Evolutionary conservation across 2,329 filamentous ascomycete species (phyloP).

Genomic region (Verticillium albo-atrum): DNA sequence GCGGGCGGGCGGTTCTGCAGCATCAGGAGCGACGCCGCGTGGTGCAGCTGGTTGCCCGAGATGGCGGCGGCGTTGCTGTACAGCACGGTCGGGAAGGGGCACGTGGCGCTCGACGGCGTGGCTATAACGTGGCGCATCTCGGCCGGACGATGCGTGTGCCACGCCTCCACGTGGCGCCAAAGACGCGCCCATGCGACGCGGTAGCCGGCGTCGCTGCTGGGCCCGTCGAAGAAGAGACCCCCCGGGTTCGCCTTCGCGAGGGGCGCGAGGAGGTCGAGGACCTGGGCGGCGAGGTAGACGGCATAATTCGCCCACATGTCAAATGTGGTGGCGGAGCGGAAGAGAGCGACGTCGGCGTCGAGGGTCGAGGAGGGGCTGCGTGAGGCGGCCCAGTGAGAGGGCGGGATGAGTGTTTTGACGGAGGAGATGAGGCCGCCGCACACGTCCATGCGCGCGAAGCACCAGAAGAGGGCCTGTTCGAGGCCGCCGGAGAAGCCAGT

Average conservation of each 20-base stretch:
- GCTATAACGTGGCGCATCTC: slow-evolving; percentile 29
- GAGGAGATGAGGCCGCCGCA: slow-evolving; percentile 49
- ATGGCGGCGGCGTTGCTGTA: slow-evolving; percentile 48
- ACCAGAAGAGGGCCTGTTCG: slow-evolving; percentile 49
- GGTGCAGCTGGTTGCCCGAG: slow-evolving; percentile 50
- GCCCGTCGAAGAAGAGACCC: slow-evolving; percentile 6
- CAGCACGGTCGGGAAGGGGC: slow-evolving; percentile 43
- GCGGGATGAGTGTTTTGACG: slow-evolving; percentile 43
- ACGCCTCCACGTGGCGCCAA: slow-evolving; percentile 33
- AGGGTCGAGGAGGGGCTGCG: slow-evolving; percentile 14
- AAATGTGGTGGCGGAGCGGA: slow-evolving; percentile 28
- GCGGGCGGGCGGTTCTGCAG: slow-evolving; percentile 39
- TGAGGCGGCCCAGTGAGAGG: slow-evolving; percentile 38
- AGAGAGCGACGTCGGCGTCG: slow-evolving; percentile 26
- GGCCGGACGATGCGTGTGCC: slow-evolving; percentile 31
- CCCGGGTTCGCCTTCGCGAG: not conserved
- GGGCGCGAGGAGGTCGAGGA: slow-evolving; percentile 31
- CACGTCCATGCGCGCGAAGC: slow-evolving; percentile 50
- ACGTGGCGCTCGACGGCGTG: slow-evolving; percentile 34
- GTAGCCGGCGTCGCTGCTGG: slow-evolving; percentile 18
- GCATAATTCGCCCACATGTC: slow-evolving; percentile 47
- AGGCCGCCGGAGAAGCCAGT: slow-evolving; percentile 45
- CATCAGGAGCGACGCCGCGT: slow-evolving; percentile 47
- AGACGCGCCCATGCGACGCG: slow-evolving; percentile 29
- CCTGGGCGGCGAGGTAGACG: slow-evolving; percentile 42